A percentile compares a stretch with the other conserved stretches of the same genome.
These are phyloP conservation scores for Huiozyma sinensis DNA, from an alignment of 805 yeast species.

Conservation along the genomic window DNA sequence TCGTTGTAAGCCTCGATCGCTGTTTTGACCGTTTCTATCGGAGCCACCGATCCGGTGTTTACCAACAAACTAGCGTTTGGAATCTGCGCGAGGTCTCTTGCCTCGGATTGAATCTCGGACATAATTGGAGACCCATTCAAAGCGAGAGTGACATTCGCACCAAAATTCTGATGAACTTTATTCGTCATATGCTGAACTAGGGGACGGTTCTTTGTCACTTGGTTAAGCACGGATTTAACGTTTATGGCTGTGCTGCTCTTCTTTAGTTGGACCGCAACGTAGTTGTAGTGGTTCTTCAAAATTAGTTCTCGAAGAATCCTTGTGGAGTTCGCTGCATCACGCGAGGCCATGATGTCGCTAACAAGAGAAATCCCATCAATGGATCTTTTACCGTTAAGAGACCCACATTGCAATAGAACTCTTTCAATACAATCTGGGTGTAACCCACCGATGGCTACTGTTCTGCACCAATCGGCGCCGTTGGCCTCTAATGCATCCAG, in stretches of 20 bases:
- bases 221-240: slow-evolving; percentile 11
- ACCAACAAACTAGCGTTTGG: slow-evolving; percentile 49
- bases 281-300: slow-evolving; percentile 8
- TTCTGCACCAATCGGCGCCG: slow-evolving; percentile 32
- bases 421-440: slow-evolving; percentile 51
- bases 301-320: slow-evolving; percentile 25
- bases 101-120: slow-evolving; percentile 68
- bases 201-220: slow-evolving; percentile 34
- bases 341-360: slow-evolving; percentile 66
- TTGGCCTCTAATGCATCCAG: slow-evolving; percentile 35
- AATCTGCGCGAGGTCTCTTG: slow-evolving; percentile 47
- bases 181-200: slow-evolving; percentile 83
- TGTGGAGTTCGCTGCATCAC: slow-evolving; percentile 45
- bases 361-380: slow-evolving; percentile 86
- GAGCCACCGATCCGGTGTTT: slow-evolving; percentile 66
- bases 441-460: slow-evolving; percentile 79
- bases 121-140: slow-evolving; percentile 81
- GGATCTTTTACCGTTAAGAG: slow-evolving; percentile 32
- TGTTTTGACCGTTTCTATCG: slow-evolving; percentile 33
- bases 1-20: slow-evolving; percentile 54
- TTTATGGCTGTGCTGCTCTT: not conserved
- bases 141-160: slow-evolving; percentile 79
- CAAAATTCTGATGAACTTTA: slow-evolving; percentile 75
- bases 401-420: slow-evolving; percentile 40
- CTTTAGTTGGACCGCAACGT: slow-evolving; percentile 6